A percentile compares a stretch with the other conserved stretches of the same genome.
phyloP scores from a whole-genome alignment of 164 flowering plant species.

The Warburgia ugandensis region DNA sequence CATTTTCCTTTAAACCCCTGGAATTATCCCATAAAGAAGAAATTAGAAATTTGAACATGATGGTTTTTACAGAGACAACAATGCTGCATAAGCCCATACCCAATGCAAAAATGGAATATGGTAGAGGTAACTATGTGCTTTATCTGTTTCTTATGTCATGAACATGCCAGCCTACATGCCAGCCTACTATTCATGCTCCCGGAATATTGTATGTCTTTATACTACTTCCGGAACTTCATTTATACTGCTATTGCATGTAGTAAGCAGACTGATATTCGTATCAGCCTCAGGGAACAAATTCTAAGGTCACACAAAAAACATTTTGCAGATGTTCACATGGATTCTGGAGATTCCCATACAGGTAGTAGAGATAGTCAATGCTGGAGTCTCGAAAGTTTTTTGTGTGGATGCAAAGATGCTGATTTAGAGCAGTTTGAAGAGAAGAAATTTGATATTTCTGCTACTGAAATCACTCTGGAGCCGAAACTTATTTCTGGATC shows the following conservation, averaged over 20 bases:
- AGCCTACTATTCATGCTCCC: no score
- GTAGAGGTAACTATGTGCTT: neutral
- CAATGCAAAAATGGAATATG: neutral
- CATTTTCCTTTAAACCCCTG: slow-evolving; percentile 63
- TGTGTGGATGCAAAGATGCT: neutral
- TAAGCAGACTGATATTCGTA: neutral
- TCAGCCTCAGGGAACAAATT: neutral
- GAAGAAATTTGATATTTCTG: neutral
- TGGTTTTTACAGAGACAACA: slow-evolving; percentile 56
- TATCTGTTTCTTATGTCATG: no score
- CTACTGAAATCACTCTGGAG: neutral
- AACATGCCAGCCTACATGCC: no score
- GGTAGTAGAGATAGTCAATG: neutral
- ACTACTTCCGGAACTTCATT: no score
- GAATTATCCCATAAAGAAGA: slow-evolving; percentile 32
- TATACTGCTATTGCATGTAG: no score
- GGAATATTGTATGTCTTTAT: no score
- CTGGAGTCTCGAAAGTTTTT: neutral
- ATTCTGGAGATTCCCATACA: no score
- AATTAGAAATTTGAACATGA: slow-evolving; percentile 46
- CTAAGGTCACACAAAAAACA: neutral
- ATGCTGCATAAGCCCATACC: slow-evolving; percentile 51
- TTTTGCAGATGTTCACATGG: neutral
- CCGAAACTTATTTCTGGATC: neutral
- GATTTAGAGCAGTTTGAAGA: neutral